Conservation (phyloP, 2,329 filamentous ascomycete species). For the Calycina marina region DNA sequence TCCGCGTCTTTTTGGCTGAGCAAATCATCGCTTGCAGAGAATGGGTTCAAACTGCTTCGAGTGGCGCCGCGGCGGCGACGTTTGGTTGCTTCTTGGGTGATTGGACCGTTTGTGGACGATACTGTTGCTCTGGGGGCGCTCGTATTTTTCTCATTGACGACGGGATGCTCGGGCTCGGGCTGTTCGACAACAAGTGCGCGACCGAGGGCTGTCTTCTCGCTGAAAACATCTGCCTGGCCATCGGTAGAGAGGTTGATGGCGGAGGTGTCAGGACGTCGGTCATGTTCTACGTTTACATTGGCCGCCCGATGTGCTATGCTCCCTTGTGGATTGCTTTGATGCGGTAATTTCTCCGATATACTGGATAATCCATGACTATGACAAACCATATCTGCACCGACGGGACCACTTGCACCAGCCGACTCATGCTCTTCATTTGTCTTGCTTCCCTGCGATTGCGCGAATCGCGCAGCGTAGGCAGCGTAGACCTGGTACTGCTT, state of each 20-base stretch:
- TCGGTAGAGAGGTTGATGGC: constrained; percentile 6
- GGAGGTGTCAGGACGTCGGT: constrained; percentile 8
- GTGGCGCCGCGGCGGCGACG: constrained; percentile 56
- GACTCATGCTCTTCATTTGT: constrained; percentile 20
- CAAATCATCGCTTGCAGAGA: constrained; percentile 57
- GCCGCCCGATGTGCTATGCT: constrained; percentile 17
- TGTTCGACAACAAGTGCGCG: constrained; percentile 21
- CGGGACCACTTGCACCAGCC: constrained; percentile 20
- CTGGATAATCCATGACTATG: constrained; percentile 10
- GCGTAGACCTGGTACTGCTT: constrained; percentile 52
- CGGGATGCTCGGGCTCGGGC: constrained; percentile 15
- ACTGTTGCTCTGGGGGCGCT: constrained; percentile 37
- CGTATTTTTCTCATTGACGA: no score
- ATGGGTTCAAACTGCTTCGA: constrained; percentile 31
- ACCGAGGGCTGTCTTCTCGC: constrained; percentile 13
- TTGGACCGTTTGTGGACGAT: constrained; percentile 29
- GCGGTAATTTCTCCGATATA: constrained; percentile 15
- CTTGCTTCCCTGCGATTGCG: constrained; percentile 25
- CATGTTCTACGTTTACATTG: constrained; percentile 12
- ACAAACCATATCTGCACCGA: constrained; percentile 10
- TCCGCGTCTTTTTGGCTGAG: constrained; percentile 65
- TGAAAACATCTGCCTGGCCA: constrained; percentile 12
- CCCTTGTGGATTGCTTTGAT: constrained; percentile 5
- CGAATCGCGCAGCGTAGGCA: constrained; percentile 65
- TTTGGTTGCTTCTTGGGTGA: constrained; percentile 33